phyloP scores from a whole-genome alignment of 306 rosid genomes.

The Vigna unguiculata region DNA sequence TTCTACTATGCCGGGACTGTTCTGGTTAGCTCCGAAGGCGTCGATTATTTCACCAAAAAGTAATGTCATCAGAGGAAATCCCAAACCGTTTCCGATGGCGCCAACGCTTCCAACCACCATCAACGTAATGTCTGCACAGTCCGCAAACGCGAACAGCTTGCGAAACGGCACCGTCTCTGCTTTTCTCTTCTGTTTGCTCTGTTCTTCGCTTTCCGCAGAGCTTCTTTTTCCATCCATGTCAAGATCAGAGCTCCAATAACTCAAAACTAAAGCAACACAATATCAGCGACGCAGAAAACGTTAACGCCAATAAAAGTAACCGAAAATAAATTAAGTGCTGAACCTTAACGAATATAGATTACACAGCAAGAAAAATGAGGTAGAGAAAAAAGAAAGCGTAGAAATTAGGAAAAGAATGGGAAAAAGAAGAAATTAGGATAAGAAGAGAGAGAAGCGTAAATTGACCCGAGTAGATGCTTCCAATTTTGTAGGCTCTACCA shows the following conservation, averaged over 20 bases:
- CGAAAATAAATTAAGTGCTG: no score
- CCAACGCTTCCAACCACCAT: slow-evolving; percentile 73
- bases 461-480: no score
- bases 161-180: slow-evolving; percentile 61
- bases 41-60: slow-evolving; percentile 69
- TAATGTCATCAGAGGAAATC: slow-evolving; percentile 75
- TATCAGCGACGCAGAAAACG: neutral
- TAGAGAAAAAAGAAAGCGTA: no score
- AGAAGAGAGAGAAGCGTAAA: no score
- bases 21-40: slow-evolving; percentile 69
- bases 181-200: slow-evolving; percentile 51
- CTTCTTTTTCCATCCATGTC: slow-evolving; percentile 53
- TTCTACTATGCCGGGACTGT: slow-evolving; percentile 42
- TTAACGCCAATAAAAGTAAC: no score
- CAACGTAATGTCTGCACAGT: slow-evolving; percentile 61
- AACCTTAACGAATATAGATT: no score
- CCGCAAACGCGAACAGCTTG: slow-evolving; percentile 79
- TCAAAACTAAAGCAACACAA: neutral
- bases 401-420: no score
- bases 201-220: slow-evolving; percentile 41
- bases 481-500: no score
- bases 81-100: slow-evolving; percentile 73
- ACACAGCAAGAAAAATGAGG: no score
- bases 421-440: no score
- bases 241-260: slow-evolving; percentile 38